phyloP scores from a whole-genome alignment of 164 flowering plant genomes.

The Kalanchoe fedtschenkoi region DNA sequence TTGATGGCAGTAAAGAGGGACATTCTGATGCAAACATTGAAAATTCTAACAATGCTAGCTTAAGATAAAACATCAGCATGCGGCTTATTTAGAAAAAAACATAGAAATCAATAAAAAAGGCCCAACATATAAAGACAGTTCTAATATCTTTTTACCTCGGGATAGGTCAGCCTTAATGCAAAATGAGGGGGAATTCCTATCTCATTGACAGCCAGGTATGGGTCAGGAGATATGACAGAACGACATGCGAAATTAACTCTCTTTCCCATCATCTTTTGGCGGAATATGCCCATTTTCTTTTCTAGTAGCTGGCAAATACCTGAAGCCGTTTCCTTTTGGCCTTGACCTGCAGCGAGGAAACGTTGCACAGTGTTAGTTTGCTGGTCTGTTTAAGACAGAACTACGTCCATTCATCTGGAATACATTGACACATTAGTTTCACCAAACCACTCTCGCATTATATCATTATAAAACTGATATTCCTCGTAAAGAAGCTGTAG shows the following conservation, averaged over 20 bases:
- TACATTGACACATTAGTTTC: too few relatives aligned
- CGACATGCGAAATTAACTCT: slow-evolving; percentile 94
- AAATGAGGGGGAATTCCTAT: slow-evolving; percentile 94
- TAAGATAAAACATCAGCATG: not conserved
- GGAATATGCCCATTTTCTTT: slow-evolving; percentile 88
- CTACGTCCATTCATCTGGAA: too few relatives aligned
- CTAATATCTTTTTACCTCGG: slow-evolving; percentile 48
- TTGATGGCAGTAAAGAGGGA: too few relatives aligned
- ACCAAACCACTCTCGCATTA: not conserved
- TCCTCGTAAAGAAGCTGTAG: too few relatives aligned
- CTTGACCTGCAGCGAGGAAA: slow-evolving; percentile 24
- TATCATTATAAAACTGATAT: too few relatives aligned
- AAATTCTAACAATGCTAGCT: too few relatives aligned
- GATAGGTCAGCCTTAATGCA: slow-evolving; percentile 79
- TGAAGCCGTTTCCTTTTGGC: slow-evolving; percentile 24
- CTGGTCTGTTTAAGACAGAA: not conserved
- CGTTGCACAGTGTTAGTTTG: too few relatives aligned
- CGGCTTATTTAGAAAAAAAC: not conserved
- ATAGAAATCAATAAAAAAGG: not conserved
- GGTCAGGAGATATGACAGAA: slow-evolving; percentile 99
- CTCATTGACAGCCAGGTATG: slow-evolving; percentile 90
- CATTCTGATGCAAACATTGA: too few relatives aligned
- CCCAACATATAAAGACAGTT: not conserved
- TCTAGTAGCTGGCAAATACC: slow-evolving; percentile 87
- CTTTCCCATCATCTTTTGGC: slow-evolving; percentile 99